Evolutionary conservation across 768 basidiomycete genomes (phyloP).

Genomic region (Auricularia cornea): DNA sequence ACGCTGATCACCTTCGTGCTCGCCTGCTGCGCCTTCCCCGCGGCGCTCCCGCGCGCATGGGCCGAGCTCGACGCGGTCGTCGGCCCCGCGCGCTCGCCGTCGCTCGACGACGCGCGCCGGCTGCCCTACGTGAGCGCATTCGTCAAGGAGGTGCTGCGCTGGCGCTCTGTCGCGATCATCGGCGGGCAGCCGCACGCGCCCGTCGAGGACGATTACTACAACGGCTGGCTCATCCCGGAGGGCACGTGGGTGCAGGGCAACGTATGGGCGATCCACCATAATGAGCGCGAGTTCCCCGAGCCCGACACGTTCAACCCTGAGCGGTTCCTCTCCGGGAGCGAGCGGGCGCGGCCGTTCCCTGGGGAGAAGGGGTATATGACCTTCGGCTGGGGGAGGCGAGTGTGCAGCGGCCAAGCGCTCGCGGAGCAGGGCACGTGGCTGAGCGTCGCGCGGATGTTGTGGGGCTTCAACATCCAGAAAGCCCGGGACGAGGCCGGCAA

Average conservation of each 20-base stretch:
- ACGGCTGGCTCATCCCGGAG: slow-evolving; percentile 49
- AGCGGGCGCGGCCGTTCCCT: no score
- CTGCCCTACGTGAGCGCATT: slow-evolving; percentile 56
- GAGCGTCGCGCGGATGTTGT: no score
- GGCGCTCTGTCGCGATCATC: slow-evolving; percentile 50
- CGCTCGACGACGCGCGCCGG: slow-evolving; percentile 42
- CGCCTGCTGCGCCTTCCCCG: slow-evolving; percentile 56
- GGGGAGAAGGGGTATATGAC: no score
- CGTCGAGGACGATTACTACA: slow-evolving; percentile 11
- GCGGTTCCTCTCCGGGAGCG: slow-evolving; percentile 30
- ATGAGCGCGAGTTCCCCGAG: slow-evolving; percentile 43
- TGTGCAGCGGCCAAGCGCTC: no score
- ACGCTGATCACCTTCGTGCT: slow-evolving; percentile 42
- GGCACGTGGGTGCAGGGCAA: slow-evolving; percentile 38
- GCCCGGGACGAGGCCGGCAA: no score
- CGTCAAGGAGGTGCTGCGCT: slow-evolving; percentile 47
- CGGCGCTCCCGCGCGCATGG: slow-evolving; percentile 49
- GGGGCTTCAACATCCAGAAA: no score
- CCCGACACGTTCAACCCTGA: slow-evolving; percentile 46
- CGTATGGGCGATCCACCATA: slow-evolving; percentile 37
- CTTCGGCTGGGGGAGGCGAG: no score
- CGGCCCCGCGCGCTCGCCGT: slow-evolving; percentile 49
- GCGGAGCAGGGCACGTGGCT: no score
- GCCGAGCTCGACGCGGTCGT: slow-evolving; percentile 56
- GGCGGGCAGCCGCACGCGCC: slow-evolving; percentile 24